Percentiles rank a stretch among this genome's conserved stretches.
phyloP scores from a whole-genome alignment of 2,329 filamentous ascomycete genomes.

The Ophiostoma sp. region DNA sequence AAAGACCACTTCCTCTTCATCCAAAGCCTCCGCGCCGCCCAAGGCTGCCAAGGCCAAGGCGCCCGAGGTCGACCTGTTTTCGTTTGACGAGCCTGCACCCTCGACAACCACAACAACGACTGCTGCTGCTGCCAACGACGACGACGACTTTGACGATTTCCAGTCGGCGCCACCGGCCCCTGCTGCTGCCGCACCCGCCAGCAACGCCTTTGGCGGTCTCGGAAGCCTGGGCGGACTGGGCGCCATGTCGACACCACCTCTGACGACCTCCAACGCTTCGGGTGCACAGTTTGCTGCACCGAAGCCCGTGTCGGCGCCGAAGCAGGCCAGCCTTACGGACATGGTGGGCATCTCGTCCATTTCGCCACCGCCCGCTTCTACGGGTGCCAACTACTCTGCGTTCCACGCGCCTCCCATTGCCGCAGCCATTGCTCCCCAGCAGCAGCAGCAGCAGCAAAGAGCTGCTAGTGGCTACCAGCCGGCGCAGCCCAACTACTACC shows the following conservation, averaged over 20 bases:
- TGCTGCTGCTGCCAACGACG: constrained; percentile 55
- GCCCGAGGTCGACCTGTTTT: constrained; percentile 88
- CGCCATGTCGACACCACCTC: constrained; percentile 42
- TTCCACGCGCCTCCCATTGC: constrained; percentile 47
- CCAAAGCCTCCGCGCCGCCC: constrained; percentile 47
- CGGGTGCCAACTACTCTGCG: constrained; percentile 59
- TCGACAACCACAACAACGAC: constrained; percentile 44
- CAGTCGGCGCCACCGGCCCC: constrained; percentile 69
- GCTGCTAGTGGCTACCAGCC: constrained; percentile 60
- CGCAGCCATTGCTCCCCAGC: constrained; percentile 28
- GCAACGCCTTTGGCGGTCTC: constrained; percentile 35
- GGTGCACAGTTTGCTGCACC: constrained; percentile 72
- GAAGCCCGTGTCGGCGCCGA: constrained; percentile 75
- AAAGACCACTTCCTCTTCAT: constrained; percentile 39
- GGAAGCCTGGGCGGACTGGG: constrained; percentile 41
- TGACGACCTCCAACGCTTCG: constrained; percentile 49
- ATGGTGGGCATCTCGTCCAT: constrained; percentile 76
- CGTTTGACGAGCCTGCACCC: constrained; percentile 68
- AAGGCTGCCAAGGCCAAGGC: constrained; percentile 76
- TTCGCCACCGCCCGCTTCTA: constrained; percentile 61
- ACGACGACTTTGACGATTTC: constrained; percentile 97
- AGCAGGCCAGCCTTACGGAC: constrained; percentile 73
- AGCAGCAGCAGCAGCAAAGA: constrained; percentile 42
- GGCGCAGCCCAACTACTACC: constrained; percentile 88
- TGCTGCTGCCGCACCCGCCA: constrained; percentile 30